phyloP scores from a whole-genome alignment of 345 rosid genomes.

The Citropsis articulata region DNA sequence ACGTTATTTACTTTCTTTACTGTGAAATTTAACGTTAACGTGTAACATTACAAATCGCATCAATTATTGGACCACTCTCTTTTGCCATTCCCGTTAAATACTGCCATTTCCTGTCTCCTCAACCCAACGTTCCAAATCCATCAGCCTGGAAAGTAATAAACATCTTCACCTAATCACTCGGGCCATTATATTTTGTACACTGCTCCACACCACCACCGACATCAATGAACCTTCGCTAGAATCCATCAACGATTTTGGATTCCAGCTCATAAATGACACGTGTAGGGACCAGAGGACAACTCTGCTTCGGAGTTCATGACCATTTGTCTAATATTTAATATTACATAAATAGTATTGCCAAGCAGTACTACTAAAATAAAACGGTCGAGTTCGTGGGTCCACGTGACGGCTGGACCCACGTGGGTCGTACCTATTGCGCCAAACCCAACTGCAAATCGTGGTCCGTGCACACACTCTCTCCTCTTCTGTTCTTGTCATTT shows the following conservation, averaged over 20 bases:
- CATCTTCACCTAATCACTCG: not conserved
- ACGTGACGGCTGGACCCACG: not conserved
- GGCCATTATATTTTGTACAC: not conserved
- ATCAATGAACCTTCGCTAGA: not conserved
- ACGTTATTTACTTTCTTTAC: not conserved
- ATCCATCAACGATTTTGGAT: not conserved
- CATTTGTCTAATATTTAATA: not conserved
- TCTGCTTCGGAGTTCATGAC: not conserved
- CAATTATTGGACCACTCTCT: not conserved
- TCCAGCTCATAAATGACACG: constrained; percentile 1
- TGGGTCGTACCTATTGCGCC: not conserved
- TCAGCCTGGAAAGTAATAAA: not conserved
- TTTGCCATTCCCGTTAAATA: not conserved
- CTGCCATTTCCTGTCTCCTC: not conserved
- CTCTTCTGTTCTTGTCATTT: constrained; percentile 1
- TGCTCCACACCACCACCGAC: not conserved
- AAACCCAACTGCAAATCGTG: not conserved
- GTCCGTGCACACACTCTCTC: not conserved
- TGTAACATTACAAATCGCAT: not conserved
- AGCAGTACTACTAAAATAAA: not conserved
- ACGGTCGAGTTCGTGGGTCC: constrained; percentile 17
- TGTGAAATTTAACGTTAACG: too few species aligned
- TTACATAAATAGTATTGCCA: not conserved
- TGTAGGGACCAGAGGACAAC: not conserved
- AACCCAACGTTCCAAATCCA: not conserved